These are phyloP conservation scores for Beta lomatogona DNA, from an alignment of 179 eudicot species.

Conservation along the genomic window DNA sequence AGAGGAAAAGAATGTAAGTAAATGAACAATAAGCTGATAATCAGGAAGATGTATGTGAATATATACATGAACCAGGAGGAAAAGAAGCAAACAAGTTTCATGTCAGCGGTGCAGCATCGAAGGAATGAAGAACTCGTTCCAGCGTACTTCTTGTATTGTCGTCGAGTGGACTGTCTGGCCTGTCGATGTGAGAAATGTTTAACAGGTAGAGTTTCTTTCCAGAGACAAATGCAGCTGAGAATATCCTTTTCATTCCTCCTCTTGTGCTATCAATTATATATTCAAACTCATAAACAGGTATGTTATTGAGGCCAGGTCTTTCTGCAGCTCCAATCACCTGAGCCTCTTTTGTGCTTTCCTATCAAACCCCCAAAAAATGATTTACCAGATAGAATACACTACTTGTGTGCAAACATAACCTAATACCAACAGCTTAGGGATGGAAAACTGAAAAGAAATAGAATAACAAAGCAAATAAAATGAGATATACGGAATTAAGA, in stretches of 20 bases:
- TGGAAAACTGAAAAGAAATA: too few species aligned
- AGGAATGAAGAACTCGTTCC: conserved; percentile 86
- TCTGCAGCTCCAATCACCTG: conserved; percentile 58
- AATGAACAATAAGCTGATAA: not conserved
- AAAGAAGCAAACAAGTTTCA: conserved; percentile 13
- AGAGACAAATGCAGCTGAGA: conserved; percentile 85
- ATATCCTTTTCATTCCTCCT: conserved; percentile 86
- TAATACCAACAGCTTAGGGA: not conserved
- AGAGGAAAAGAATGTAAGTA: not conserved
- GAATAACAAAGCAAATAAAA: too few species aligned
- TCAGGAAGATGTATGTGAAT: too few species aligned
- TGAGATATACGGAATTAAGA: not conserved
- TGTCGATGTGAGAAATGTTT: conserved; percentile 78
- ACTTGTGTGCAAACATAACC: not conserved
- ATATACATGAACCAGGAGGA: too few species aligned
- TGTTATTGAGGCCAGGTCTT: conserved; percentile 61
- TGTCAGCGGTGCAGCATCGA: conserved; percentile 52
- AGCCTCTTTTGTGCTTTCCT: conserved; percentile 94
- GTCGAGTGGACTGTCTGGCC: conserved; percentile 65
- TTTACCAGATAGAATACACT: not conserved
- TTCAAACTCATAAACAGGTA: conserved; percentile 79
- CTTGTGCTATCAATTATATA: conserved; percentile 83
- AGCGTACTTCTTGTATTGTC: conserved; percentile 40
- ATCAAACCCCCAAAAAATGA: not conserved
- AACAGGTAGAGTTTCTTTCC: conserved; percentile 75